Base-by-base conservation (phyloP, 345 rosid species). In the Camelina hispida region DNA sequence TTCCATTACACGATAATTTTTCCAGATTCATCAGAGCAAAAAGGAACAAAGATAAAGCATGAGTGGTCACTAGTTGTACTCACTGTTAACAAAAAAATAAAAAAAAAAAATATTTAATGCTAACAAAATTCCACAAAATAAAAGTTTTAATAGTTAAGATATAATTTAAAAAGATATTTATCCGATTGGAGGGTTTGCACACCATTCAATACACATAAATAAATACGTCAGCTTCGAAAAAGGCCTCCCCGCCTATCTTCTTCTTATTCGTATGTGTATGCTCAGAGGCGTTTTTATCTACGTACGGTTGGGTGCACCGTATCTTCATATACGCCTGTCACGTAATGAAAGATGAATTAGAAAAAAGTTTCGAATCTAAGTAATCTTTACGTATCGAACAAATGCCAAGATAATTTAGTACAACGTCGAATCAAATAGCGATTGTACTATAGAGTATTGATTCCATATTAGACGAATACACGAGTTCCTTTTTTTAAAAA, bases 101-200 rank as follows among this genome's bases (percentile, higher is more conserved):
- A 11, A 58, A 30, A 10, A 4, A 1, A 23, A 23, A 25, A 25
- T 2, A 75, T 7, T 54, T 61, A 76, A 61, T 69, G 63, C 40
- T 46, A 69, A 16, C 55, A 76, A 69, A 69, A 34, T 28, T 25
- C 57, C 17, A 64, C 22, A 40, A 75, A 60, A 67, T 42, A 34
- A 34, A 15, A 15, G 22, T 9, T 2, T 58, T 17, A 62, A 34
- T 17, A 62, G 18, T 7, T 40, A 57, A 71, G 61, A 64, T 56
- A 64, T 64, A 35, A 8, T 23, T 7, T 6, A 64, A 71, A 70
- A 71, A 6, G 13, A 11, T 34, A 48, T 71, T 68, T 78, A 78
- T 78, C 81, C 72, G 30, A 66, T 71, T 58, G 54, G 77, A 57
- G 57, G 50, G 13, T 52, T 66, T 72, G 77, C 81, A 78, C 81